Percentiles rank a stretch among this genome's conserved stretches.
phyloP scores from a whole-genome alignment of 2,329 filamentous ascomycete species.

The Scedosporium dehoogii region DNA sequence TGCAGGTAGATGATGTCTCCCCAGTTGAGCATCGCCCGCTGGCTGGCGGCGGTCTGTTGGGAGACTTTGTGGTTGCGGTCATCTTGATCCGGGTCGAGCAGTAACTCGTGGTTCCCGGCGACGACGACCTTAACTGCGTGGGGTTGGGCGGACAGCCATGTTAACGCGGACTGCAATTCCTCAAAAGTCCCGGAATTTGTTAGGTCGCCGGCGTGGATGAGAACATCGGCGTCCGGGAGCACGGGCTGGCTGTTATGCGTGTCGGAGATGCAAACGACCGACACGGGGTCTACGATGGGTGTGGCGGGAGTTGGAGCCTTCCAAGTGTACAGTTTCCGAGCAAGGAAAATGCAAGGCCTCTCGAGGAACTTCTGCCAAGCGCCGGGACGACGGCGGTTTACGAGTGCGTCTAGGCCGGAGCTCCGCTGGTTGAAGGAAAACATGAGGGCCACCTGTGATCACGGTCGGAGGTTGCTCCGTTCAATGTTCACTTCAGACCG shows the following conservation, averaged over 20 bases:
- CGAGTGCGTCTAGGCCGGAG: neutral
- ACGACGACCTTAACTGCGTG: slow-evolving; percentile 76
- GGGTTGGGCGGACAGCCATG: slow-evolving; percentile 47
- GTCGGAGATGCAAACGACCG: slow-evolving; percentile 77
- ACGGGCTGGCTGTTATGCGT: slow-evolving; percentile 54
- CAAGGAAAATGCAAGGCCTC: neutral
- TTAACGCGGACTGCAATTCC: too few species aligned
- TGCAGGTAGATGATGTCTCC: slow-evolving; percentile 61
- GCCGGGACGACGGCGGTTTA: neutral
- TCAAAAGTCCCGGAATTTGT: slow-evolving; percentile 23
- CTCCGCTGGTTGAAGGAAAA: too few species aligned
- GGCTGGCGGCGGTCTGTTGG: neutral
- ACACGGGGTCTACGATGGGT: neutral
- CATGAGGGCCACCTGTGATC: too few species aligned
- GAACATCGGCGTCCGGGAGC: slow-evolving; percentile 68
- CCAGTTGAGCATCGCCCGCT: slow-evolving; percentile 39
- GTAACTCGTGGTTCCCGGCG: slow-evolving; percentile 82
- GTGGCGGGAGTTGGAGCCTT: neutral
- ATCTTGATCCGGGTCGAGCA: slow-evolving; percentile 50
- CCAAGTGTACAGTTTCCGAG: neutral
- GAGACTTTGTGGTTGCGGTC: slow-evolving; percentile 19
- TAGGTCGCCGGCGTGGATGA: slow-evolving; percentile 88
- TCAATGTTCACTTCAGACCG: too few species aligned
- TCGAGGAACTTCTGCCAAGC: neutral
- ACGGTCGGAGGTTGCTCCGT: too few species aligned